Conservation (phyloP, 2,329 filamentous ascomycete genomes). For the Hymenoscyphus albidus region DNA sequence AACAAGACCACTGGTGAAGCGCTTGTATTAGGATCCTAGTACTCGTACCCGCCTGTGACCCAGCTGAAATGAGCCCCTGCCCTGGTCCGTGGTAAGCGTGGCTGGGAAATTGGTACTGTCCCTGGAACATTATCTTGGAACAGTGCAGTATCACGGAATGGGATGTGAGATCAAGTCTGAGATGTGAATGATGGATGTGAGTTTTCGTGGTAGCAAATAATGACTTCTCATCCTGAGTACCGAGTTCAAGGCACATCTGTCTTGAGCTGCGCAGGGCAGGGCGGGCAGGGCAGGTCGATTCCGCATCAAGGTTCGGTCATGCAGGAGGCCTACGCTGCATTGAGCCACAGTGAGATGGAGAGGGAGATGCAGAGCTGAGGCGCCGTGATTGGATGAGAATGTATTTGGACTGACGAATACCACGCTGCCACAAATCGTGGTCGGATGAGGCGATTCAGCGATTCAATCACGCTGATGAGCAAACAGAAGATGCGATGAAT, state of each 20-base stretch:
- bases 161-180: background rate
- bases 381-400: background rate
- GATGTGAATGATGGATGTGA: background rate
- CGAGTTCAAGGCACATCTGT: background rate
- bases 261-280: background rate
- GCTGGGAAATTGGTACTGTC: background rate
- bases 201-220: background rate
- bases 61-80: background rate
- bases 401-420: conserved; percentile 5
- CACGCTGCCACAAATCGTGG: conserved; percentile 9
- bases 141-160: background rate
- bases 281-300: background rate
- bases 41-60: background rate
- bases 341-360: conserved; percentile 6
- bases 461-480: no score
- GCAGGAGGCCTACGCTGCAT: conserved; percentile 6
- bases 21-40: background rate
- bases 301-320: background rate
- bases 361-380: conserved; percentile 3
- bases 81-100: background rate
- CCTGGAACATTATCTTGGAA: no score
- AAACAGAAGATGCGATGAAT: no score
- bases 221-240: background rate
- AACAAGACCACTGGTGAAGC: background rate
- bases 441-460: background rate